Evolutionary conservation across 2,329 filamentous ascomycete species (phyloP), one percentile per base, ranked within the genome.

Genomic region (Colletotrichum tanaceti): DNA sequence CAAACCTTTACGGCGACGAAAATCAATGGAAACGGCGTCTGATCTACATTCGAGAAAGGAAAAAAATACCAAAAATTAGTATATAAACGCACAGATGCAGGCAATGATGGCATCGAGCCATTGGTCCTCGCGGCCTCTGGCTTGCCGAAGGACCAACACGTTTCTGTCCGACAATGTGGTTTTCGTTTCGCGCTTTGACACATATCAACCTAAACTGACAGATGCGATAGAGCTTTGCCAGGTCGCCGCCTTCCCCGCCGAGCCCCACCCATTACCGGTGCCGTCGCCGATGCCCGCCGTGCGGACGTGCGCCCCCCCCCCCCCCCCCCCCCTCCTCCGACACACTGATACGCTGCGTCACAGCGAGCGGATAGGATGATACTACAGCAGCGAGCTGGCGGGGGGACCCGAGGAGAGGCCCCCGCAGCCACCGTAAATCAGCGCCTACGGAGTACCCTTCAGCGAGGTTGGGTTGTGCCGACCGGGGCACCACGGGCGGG

Each of bases 401-500:
- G 49, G 20, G 49, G 18, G 50, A 44, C 46, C 61, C 50, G 28
- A 32, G 28, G 35, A 49, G 50, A 28, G 28, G 49, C 32, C 52
- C 52, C 63, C 49, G 54, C 63, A 20, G 35, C 41, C 58, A 54
- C 59, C 53, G 55, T 50, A 32, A 58, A 43, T 39, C 38, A 50
- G 35, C 52, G 60, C 57, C 53, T 28, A 52, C 18, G 28, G 28
- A 32, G 28, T 32, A 32, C 28, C 28, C 32, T 13, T 28, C 57
- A 60, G 59, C 59, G 60, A 9, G 28, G 52, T 63, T 39, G 28
- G 35, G 32, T 28, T 60, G 64, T 47, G 35, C 32, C 54, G 54
- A 41, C 22, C 24, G 65, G 41, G 62, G 54, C 46, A 54, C 55
- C 46, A 47, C 55, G 49, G 41, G 43, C 65, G 55, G 62, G 61